Conservation (phyloP, 345 rosid genomes). For the Microthlaspi erraticum region DNA sequence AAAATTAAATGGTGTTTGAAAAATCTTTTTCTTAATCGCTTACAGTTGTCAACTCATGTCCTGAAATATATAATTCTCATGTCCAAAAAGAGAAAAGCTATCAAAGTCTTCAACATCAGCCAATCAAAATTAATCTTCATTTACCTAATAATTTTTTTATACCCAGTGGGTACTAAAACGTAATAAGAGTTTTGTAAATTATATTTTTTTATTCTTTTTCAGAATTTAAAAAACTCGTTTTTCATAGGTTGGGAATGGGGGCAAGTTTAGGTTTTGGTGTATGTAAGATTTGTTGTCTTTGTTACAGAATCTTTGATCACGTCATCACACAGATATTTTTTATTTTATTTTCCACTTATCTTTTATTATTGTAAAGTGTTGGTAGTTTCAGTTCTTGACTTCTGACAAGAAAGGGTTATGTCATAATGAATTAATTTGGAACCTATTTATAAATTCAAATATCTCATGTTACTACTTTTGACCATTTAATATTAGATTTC, state of each 20-base stretch:
- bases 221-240: background rate
- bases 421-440: conserved; percentile 47
- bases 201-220: background rate
- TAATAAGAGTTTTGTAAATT: background rate
- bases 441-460: conserved; percentile 18
- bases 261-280: conserved; percentile 46
- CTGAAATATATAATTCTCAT: conserved; percentile 32
- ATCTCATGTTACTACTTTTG: conserved; percentile 33
- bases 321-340: conserved; percentile 60
- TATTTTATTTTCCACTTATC: conserved; percentile 6
- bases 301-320: conserved; percentile 74
- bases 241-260: conserved; percentile 48
- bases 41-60: conserved; percentile 41
- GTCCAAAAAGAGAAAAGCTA: conserved; percentile 37
- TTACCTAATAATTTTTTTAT: background rate
- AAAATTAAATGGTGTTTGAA: conserved; percentile 18
- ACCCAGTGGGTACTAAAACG: conserved; percentile 24
- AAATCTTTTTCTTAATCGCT: conserved; percentile 12
- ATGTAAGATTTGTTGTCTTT: conserved; percentile 47
- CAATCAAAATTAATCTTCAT: conserved; percentile 34
- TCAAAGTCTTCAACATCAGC: conserved; percentile 34
- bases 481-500: conserved; percentile 38
- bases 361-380: conserved; percentile 27
- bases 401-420: conserved; percentile 64
- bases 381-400: conserved; percentile 55